phyloP scores from a whole-genome alignment of 768 basidiomycete genomes.

The Multifurca ochricompacta region DNA sequence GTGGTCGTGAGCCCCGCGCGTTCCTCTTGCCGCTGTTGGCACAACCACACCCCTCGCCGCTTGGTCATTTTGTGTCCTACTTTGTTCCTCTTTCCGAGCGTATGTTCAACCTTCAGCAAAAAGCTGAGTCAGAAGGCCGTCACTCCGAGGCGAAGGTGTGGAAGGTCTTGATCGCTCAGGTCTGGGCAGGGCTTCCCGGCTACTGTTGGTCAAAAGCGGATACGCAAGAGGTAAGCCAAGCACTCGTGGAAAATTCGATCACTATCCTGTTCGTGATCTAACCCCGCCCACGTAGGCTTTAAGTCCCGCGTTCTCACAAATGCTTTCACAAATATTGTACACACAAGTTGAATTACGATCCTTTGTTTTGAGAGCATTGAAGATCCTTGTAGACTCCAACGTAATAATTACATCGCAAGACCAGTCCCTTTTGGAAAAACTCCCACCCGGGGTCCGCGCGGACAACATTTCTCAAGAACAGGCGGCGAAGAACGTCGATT shows the following conservation, averaged over 20 bases:
- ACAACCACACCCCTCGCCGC: conserved; percentile 70
- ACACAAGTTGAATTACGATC: conserved; percentile 78
- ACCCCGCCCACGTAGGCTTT: conserved; percentile 46
- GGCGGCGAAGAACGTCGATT: conserved; percentile 59
- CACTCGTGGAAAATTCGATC: neutral
- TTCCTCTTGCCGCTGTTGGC: conserved; percentile 85
- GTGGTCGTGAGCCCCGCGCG: conserved; percentile 79
- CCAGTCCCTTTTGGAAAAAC: conserved; percentile 25
- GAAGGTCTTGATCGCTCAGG: conserved; percentile 87
- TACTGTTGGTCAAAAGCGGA: conserved; percentile 84
- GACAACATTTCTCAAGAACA: conserved; percentile 44
- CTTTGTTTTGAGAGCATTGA: conserved; percentile 74
- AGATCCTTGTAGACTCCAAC: conserved; percentile 76
- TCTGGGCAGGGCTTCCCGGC: conserved; percentile 87
- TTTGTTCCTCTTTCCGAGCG: conserved; percentile 92
- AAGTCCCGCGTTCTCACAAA: conserved; percentile 68
- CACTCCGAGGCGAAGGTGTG: conserved; percentile 90
- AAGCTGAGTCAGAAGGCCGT: conserved; percentile 63
- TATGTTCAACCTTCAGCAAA: conserved; percentile 83
- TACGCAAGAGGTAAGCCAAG: conserved; percentile 49
- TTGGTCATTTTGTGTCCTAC: conserved; percentile 79
- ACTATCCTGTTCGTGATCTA: neutral
- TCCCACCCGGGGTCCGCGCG: conserved; percentile 25
- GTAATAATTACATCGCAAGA: conserved; percentile 40
- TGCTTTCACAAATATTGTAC: conserved; percentile 93